A percentile compares a stretch with the other conserved stretches of the same genome.
These are phyloP conservation scores for Candida maltosa DNA, from an alignment of 805 yeast species.

Conservation along the genomic window DNA sequence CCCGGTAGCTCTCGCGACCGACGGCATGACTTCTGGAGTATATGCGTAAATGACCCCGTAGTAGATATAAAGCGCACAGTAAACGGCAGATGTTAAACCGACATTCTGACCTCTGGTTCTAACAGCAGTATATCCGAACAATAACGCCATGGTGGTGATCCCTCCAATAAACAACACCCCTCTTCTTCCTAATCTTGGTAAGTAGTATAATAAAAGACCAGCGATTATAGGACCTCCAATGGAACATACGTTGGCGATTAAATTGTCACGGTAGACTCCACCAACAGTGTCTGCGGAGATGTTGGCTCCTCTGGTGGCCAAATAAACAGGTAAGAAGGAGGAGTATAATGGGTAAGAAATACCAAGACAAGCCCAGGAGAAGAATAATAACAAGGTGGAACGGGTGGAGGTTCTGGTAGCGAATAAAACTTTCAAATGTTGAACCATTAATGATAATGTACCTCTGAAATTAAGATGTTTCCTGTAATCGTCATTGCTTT, in stretches of 20 bases:
- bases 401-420: slow-evolving; percentile 31
- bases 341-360: slow-evolving; percentile 52
- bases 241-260: slow-evolving; percentile 23
- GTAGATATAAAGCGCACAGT: slow-evolving; percentile 37
- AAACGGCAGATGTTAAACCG: slow-evolving; percentile 51
- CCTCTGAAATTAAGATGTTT: slow-evolving; percentile 18
- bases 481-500: slow-evolving; percentile 15
- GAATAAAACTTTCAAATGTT: slow-evolving; percentile 44
- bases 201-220: slow-evolving; percentile 17
- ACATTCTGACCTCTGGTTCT: slow-evolving; percentile 42
- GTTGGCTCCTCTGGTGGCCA: slow-evolving; percentile 48
- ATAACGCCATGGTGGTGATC: slow-evolving; percentile 49
- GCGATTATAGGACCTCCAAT: slow-evolving; percentile 30
- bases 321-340: slow-evolving; percentile 49
- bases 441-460: slow-evolving; percentile 16
- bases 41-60: slow-evolving; percentile 30
- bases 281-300: slow-evolving; percentile 28
- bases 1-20: slow-evolving; percentile 34
- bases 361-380: slow-evolving; percentile 58
- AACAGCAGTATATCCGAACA: slow-evolving; percentile 61
- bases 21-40: slow-evolving; percentile 37
- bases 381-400: slow-evolving; percentile 35
- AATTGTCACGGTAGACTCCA: slow-evolving; percentile 24
- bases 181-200: slow-evolving; percentile 45
- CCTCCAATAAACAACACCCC: slow-evolving; percentile 59